Conservation (phyloP, 495 filamentous ascomycete species). For the Neurospora sp. region DNA sequence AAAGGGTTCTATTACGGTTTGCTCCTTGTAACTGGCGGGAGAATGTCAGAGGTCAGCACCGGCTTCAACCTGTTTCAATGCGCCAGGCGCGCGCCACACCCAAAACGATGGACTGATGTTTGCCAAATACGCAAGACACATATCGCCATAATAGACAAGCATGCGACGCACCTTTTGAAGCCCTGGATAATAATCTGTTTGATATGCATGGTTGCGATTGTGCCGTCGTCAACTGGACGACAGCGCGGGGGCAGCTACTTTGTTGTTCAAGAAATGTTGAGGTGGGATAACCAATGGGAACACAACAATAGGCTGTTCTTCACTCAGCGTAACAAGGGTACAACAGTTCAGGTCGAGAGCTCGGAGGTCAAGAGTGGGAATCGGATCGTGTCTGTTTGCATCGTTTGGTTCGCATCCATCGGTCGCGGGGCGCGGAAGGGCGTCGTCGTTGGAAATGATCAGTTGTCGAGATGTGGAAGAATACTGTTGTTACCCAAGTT, state of each 20-base stretch:
- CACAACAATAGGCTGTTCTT: background rate
- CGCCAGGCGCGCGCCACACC: background rate
- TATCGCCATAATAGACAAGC: background rate
- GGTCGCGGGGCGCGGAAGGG: background rate
- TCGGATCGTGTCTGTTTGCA: background rate
- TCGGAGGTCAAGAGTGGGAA: background rate
- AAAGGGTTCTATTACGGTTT: slow-evolving; percentile 97
- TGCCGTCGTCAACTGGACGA: slow-evolving; percentile 22
- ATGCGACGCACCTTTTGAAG: slow-evolving; percentile 77
- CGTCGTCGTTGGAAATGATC: background rate
- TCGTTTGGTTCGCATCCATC: background rate
- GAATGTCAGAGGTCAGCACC: slow-evolving; percentile 10
- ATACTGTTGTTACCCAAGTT: background rate
- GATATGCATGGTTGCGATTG: slow-evolving; percentile 72
- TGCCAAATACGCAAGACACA: background rate
- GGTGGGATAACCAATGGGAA: background rate
- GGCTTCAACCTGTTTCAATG: background rate
- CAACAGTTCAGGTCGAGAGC: background rate
- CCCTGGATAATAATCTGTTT: slow-evolving; percentile 99
- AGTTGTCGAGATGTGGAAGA: background rate
- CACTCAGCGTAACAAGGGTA: background rate
- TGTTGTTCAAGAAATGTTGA: background rate
- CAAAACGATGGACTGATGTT: background rate
- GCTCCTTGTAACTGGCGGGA: slow-evolving; percentile 82
- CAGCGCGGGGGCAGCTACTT: slow-evolving; percentile 6